Base-by-base conservation (phyloP, 352 stramenopile genomes). In the Phytophthora syringae region DNA sequence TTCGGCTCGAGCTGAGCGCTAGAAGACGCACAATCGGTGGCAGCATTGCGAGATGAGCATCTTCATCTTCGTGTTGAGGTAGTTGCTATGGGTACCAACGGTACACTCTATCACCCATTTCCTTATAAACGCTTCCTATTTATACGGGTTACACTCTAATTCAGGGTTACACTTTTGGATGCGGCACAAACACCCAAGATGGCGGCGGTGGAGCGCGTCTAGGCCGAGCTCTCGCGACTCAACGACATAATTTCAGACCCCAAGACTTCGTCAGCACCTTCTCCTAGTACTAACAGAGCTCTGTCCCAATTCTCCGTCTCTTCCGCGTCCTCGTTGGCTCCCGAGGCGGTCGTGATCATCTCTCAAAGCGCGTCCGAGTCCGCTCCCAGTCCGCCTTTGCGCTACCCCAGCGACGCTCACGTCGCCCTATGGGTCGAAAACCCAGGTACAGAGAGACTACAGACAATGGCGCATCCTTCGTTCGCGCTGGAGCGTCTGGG, bases 1-100 rank as follows among this genome's bases (percentile, higher is more conserved):
- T 15, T 7, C 28, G 25, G 5, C 25, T 12, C 45, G 40, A 16
- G 40, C 50, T 11, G 24, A 47, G 12, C 45, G 5, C 5, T 25
- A n/a, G 24, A 61, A 10, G n/a, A 24, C 88, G 64, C 76, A 96
- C 88, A 94, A 95, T 72, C 86, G 86, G 60, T 96, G 88, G 53
- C 88, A 86, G 45, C 88, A 96, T 73, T 96, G 95, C 53, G 88
- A 95, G 71, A 96, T 96, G 60, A 94, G 86, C 83, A 96, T 94
- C 72, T 95, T 96, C 88, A 96, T 96, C 74, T 93, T 94, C 18
- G 86, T 96, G 73, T 96, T 96, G 57, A 96, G 83, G 64, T 93
- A 89, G 72, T 96, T 96, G 69, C 75, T 86, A 74, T 96, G n/a
- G 56, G 94, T 86, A n/a, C n/a, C n/a, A n/a, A n/a, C n/a, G n/a